Evolutionary conservation across 176 grass and related monocot species (phyloP).

Genomic region (Echinochloa phyllopogon): DNA sequence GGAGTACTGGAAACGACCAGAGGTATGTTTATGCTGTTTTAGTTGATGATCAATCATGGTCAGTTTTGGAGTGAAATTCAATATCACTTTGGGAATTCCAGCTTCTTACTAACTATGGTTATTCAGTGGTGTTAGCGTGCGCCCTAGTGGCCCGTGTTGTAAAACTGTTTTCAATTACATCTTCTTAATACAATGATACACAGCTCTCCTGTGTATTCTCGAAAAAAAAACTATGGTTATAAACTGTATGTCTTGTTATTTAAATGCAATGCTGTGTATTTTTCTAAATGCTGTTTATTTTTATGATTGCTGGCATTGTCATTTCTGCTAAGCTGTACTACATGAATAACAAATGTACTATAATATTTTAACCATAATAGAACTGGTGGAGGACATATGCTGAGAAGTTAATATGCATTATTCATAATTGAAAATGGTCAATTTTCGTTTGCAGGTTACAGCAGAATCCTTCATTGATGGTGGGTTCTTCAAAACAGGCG

Average conservation of each 20-base stretch:
- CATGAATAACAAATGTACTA: constrained; percentile 23
- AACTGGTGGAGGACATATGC: constrained; percentile 24
- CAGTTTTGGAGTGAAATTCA: neutral
- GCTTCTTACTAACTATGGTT: neutral
- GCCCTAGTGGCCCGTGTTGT: too few species aligned
- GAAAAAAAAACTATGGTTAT: neutral
- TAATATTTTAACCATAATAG: constrained; percentile 7
- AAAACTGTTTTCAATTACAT: too few species aligned
- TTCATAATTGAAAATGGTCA: constrained; percentile 21
- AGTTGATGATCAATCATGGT: constrained; percentile 13
- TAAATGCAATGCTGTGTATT: neutral
- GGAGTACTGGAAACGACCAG: constrained; percentile 89
- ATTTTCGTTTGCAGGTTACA: constrained; percentile 70
- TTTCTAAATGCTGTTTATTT: neutral
- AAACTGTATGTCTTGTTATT: constrained; percentile 21
- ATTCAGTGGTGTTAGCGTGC: too few species aligned
- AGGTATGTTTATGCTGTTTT: constrained; percentile 52
- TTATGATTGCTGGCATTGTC: neutral
- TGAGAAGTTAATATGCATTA: constrained; percentile 39
- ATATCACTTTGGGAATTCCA: neutral
- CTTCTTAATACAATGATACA: too few species aligned
- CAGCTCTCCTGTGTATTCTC: too few species aligned
- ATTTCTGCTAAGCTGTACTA: constrained; percentile 7
- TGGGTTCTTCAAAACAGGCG: constrained; percentile 95
- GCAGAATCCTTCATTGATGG: constrained; percentile 75